Base-by-base conservation (phyloP, 1,284 basidiomycete genomes). In the Cystobasidiaceae sp. region DNA sequence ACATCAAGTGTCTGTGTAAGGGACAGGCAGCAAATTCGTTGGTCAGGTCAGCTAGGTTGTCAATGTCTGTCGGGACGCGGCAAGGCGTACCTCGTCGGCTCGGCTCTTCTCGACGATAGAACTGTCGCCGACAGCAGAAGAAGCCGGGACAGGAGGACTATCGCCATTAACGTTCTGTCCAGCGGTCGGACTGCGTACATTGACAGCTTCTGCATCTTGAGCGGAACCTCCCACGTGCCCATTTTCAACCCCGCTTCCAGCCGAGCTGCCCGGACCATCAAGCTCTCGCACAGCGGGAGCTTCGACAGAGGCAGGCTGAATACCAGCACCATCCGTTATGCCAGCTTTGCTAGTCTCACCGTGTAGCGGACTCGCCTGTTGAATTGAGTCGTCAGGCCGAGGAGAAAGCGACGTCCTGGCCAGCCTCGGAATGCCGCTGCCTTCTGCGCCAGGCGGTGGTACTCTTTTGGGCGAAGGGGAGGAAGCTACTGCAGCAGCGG, bases 351-450 rank as follows among this genome's bases (percentile, higher is more conserved):
- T 25, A 6, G 48, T 30, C 25, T 7, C 3, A 17, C 11, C 34
- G 28, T 50, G 23, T 4, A 28, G 19, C 27, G 4, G 4, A 27
- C 9, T 23, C 6, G 7, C 8, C 37, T 56, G 54, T 33, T 56
- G 41, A 27, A 4, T 23, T 37, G 50, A 27, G 11, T 25, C 32
- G 21, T 25, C 37, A n/a, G n/a, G n/a, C n/a, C n/a, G n/a, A 43
- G 54, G 28, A 43, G 41, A 27, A 4, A n/a, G 54, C 2, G 41
- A 28, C 13, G 54, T 32, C 8, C 27, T 56, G 33, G 45, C 25
- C 37, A 56, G 21, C 39, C 54, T 25, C 25, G 54, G 54, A n/a
- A 56, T 56, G n/a, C 54, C 54, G n/a, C 39, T 56, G n/a, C n/a
- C n/a, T 44, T 56, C 54, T 21, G 32, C 28, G 54, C 54, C 54